Evolutionary conservation across 306 rosid genomes (phyloP).

Genomic region (Cyclanthera cordifolia): DNA sequence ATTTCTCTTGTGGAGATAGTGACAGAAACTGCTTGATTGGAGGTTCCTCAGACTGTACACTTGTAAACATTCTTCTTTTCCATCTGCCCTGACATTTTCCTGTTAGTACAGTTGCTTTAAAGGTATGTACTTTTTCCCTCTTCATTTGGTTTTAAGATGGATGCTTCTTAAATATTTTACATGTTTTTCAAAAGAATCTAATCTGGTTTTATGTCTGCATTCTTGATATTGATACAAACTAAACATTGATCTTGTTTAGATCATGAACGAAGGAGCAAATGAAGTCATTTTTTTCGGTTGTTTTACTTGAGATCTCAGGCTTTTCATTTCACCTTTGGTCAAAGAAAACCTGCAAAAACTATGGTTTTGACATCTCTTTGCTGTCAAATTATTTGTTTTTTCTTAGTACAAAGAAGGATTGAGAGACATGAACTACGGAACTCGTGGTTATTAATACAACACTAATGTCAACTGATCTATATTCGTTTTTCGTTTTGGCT

Average conservation of each 20-base stretch:
- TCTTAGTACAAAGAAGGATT: too few relatives aligned
- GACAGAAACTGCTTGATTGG: neutral
- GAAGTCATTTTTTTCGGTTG: too few relatives aligned
- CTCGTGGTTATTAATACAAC: too few relatives aligned
- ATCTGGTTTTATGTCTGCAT: neutral
- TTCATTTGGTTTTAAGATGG: neutral
- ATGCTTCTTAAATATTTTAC: neutral
- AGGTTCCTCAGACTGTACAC: neutral
- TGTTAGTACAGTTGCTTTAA: neutral
- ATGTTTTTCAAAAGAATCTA: neutral
- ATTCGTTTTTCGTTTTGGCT: too few relatives aligned
- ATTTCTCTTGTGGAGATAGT: slow-evolving; percentile 1
- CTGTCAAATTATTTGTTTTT: neutral
- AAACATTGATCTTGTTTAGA: neutral
- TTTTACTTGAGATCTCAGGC: neutral
- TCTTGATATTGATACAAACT: slow-evolving; percentile 5
- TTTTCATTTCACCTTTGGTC: neutral
- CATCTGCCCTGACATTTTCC: slow-evolving; percentile 4
- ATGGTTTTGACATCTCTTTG: neutral
- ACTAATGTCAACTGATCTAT: too few relatives aligned
- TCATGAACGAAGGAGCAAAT: neutral
- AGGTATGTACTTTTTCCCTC: neutral
- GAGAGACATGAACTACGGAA: too few relatives aligned
- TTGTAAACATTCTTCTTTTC: neutral
- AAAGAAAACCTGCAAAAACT: neutral